Evolutionary conservation across 2,329 filamentous ascomycete species (phyloP).

Genomic region (Botrytis fabae): DNA sequence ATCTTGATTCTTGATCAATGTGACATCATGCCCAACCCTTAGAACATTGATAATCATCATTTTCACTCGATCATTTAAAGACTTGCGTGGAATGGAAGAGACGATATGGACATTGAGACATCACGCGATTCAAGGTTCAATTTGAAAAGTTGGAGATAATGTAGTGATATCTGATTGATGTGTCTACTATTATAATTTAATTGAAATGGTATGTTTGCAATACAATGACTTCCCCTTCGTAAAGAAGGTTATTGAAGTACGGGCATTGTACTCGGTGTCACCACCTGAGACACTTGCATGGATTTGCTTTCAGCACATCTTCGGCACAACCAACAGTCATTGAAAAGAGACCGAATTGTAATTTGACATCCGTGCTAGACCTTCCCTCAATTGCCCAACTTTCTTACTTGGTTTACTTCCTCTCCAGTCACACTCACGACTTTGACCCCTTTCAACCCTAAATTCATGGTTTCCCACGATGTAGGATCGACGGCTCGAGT

Average conservation of each 20-base stretch:
- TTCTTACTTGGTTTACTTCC: constrained; percentile 47
- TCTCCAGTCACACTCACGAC: constrained; percentile 59
- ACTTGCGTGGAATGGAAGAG: background rate
- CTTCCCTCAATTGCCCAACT: background rate
- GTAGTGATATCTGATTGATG: background rate
- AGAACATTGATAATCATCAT: background rate
- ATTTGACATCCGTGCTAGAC: constrained; percentile 98
- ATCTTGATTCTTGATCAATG: background rate
- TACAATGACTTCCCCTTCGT: constrained; percentile 30
- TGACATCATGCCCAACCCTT: background rate
- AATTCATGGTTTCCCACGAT: constrained; percentile 55
- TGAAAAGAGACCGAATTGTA: constrained; percentile 78
- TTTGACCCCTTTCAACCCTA: constrained; percentile 59
- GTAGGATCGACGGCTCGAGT: constrained; percentile 69
- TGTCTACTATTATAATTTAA: background rate
- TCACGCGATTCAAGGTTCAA: background rate
- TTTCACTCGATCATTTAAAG: too few relatives aligned
- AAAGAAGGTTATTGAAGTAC: constrained; percentile 28
- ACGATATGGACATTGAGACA: background rate
- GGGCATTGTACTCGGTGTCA: constrained; percentile 35
- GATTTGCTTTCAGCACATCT: constrained; percentile 89
- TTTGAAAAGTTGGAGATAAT: background rate
- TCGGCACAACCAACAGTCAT: constrained; percentile 95
- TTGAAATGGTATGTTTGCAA: constrained; percentile 30
- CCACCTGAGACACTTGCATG: constrained; percentile 37